phyloP scores from a whole-genome alignment of 2,329 filamentous ascomycete species.

The Phoma sp. region DNA sequence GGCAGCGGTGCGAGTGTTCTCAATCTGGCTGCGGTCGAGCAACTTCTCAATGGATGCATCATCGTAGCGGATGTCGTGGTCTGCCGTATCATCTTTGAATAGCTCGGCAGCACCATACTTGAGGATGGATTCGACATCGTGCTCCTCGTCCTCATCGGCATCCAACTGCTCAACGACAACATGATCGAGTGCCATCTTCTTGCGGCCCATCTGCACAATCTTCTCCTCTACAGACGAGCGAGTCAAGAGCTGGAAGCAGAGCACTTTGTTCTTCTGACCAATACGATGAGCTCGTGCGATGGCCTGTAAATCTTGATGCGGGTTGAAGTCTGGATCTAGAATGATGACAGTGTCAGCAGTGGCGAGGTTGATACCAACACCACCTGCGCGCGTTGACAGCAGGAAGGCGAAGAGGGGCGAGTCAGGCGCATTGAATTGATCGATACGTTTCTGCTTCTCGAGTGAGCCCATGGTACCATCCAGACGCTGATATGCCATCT shows the following conservation, averaged over 20 bases:
- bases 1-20: slow-evolving; percentile 64
- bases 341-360: slow-evolving; percentile 98
- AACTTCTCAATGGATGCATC: slow-evolving; percentile 82
- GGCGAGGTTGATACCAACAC: slow-evolving; percentile 96
- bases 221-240: slow-evolving; percentile 89
- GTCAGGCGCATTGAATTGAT: slow-evolving; percentile 85
- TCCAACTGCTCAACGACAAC: slow-evolving; percentile 93
- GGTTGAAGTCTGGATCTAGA: slow-evolving; percentile 95
- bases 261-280: slow-evolving; percentile 92
- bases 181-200: slow-evolving; percentile 95
- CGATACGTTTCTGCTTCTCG: slow-evolving; percentile 93
- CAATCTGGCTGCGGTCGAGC: slow-evolving; percentile 82
- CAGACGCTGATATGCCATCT: slow-evolving; percentile 75
- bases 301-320: slow-evolving; percentile 96
- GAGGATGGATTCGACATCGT: slow-evolving; percentile 86
- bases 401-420: slow-evolving; percentile 89
- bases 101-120: slow-evolving; percentile 85
- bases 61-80: slow-evolving; percentile 81
- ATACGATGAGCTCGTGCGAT: slow-evolving; percentile 94
- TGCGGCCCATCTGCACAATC: slow-evolving; percentile 93
- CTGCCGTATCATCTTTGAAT: slow-evolving; percentile 75
- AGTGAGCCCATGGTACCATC: slow-evolving; percentile 83
- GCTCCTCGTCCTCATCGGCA: slow-evolving; percentile 75
- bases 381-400: slow-evolving; percentile 90
- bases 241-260: slow-evolving; percentile 94